Conservation (phyloP, 2,329 filamentous ascomycete species). For the Neobulgaria alba region DNA sequence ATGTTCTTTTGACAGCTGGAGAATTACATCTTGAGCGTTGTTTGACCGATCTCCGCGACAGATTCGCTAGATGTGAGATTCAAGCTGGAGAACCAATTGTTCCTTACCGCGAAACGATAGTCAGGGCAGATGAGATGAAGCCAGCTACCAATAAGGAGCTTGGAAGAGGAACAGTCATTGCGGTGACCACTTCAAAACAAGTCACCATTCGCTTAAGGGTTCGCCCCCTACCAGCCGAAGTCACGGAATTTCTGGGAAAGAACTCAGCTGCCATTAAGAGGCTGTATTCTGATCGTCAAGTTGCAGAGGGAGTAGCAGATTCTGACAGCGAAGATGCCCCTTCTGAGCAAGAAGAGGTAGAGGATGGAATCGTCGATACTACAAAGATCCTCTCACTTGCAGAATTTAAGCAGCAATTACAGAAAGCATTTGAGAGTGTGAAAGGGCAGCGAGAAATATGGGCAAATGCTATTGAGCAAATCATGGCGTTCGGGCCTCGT, state of each 20-base stretch:
- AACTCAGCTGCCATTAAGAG: slow-evolving; percentile 71
- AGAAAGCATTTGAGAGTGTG: slow-evolving; percentile 57
- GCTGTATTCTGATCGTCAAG: slow-evolving; percentile 63
- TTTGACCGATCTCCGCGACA: slow-evolving; percentile 82
- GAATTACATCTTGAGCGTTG: slow-evolving; percentile 92
- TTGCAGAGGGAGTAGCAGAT: slow-evolving; percentile 31
- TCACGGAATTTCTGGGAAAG: slow-evolving; percentile 79
- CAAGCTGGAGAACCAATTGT: slow-evolving; percentile 92
- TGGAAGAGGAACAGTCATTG: slow-evolving; percentile 71
- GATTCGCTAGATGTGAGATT: slow-evolving; percentile 90
- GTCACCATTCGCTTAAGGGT: slow-evolving; percentile 70
- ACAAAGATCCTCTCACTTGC: slow-evolving; percentile 56
- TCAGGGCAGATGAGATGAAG: slow-evolving; percentile 84
- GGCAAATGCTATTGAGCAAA: slow-evolving; percentile 67
- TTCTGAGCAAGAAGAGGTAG: slow-evolving; percentile 33
- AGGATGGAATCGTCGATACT: slow-evolving; percentile 47
- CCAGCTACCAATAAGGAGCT: slow-evolving; percentile 77
- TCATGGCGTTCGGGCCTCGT: slow-evolving; percentile 83
- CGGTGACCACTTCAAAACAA: slow-evolving; percentile 76
- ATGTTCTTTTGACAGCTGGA: slow-evolving; percentile 88
- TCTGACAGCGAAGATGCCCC: slow-evolving; percentile 13
- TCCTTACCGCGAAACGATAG: slow-evolving; percentile 88
- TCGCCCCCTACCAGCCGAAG: slow-evolving; percentile 64
- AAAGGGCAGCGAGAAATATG: slow-evolving; percentile 70
- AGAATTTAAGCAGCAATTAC: slow-evolving; percentile 70